Base-by-base conservation (phyloP, 805 yeast species). In the Kodamaea neixiangensis region DNA sequence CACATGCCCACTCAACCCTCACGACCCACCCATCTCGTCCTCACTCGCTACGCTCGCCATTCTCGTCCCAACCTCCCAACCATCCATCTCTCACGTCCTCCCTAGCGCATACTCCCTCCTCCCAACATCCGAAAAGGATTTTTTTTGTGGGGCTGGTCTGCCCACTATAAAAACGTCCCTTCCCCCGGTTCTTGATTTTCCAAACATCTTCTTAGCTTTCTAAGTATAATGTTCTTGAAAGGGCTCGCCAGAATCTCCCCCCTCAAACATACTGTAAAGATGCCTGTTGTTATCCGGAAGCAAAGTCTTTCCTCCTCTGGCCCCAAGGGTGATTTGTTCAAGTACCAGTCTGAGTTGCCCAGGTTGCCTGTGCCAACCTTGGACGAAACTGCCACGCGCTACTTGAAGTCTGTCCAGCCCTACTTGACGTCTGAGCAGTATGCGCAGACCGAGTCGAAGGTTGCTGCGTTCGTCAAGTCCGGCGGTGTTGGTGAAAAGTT, bases 301-400 rank as follows among this genome's bases (percentile, higher is more conserved):
- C 42, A 48, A 33, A 48, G 51, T 35, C 51, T 55, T 20, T 55
- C 71, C 38, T 57, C 72, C 15, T 54, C 70, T 13, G 58, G 66
- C 41, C 52, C 60, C 18, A 81, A 81, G 60, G 96, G 94, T 35
- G 81, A 80, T 53, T 83, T 93, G 54, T 89, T 74, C 72, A 79
- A 84, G 56, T 82, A 76, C 72, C 97, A 92, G 67, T 75, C 78
- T 38, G 72, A 82, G 43, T 79, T 93, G 48, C 97, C 97, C 5
- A 77, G 82, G 46, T 79, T 93, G 58, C 97, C 97, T 0, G 96
- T 93, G 5, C 99, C 99, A 1, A 70, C 85, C 1, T 76, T 93
- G 51, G 77, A 82, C 50, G 82, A 83, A 48, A 89, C 97, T 3
- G 79, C 87, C 41, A 66, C 73, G 9, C 80, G 81, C 53, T 93